Conservation (phyloP, 768 basidiomycete genomes). For the Mycena olivaceomarginata region DNA sequence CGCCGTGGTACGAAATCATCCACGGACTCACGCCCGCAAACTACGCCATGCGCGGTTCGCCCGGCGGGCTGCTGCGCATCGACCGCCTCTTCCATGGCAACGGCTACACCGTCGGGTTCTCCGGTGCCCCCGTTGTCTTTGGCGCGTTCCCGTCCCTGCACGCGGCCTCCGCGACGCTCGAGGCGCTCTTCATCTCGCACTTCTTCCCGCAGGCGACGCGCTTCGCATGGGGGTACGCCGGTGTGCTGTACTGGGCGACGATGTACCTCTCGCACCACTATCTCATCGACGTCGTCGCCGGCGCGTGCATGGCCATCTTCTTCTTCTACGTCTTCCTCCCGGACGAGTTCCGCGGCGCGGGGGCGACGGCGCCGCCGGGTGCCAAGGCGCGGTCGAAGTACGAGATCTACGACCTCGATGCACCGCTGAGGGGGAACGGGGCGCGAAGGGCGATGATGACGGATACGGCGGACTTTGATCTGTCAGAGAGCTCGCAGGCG, state of each 20-base stretch:
- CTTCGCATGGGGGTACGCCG: conserved; percentile 89
- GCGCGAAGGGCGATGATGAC: conserved; percentile 54
- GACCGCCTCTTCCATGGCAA: conserved; percentile 88
- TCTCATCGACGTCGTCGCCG: conserved; percentile 97
- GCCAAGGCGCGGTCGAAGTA: conserved; percentile 74
- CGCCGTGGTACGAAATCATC: conserved; percentile 98
- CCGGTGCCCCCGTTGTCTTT: conserved; percentile 94
- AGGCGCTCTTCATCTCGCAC: conserved; percentile 94
- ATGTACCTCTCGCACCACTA: conserved; percentile 99
- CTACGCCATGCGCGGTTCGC: conserved; percentile 93
- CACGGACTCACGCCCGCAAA: conserved; percentile 97
- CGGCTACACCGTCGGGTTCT: conserved; percentile 88
- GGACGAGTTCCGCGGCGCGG: conserved; percentile 80
- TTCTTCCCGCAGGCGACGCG: conserved; percentile 89
- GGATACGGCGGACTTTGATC: conserved; percentile 73
- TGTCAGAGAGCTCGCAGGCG: conserved; percentile 68
- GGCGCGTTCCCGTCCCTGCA: conserved; percentile 98
- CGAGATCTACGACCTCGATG: conserved; percentile 86
- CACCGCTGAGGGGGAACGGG: conserved; percentile 57
- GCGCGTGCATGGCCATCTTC: conserved; percentile 91
- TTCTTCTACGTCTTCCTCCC: conserved; percentile 95
- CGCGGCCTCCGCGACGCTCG: conserved; percentile 92
- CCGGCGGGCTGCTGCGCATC: conserved; percentile 95
- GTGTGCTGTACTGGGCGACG: conserved; percentile 95
- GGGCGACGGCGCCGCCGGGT: conserved; percentile 70